Base-by-base conservation (phyloP, 1,139 yeast species). In the Yamadazyma triangularis region DNA sequence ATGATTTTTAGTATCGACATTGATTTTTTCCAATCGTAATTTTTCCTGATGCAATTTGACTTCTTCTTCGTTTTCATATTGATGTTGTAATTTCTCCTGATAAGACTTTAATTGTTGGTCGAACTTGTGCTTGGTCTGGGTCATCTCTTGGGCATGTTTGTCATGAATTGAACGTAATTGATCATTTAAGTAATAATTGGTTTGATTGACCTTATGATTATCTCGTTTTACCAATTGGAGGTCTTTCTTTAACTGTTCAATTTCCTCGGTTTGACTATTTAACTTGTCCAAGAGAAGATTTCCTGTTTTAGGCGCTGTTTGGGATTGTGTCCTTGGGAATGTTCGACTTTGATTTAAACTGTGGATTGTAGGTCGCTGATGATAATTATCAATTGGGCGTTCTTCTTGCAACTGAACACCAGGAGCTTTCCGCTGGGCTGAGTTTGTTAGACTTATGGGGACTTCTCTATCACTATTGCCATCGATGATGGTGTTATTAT, bases 261-360 rank as follows among this genome's bases (percentile, higher is more conserved):
- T 33, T 23, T 35, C 37, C 2, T 22, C 12, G 9, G 27, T 26
- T 28, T 35, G 39, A 12, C 15, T 27, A 16, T 23, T 27, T 12
- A 35, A 16, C 27, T 35, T 35, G 8, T 23, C 16, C n/a, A 35
- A 22, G 5, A 35, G 20, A n/a, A 35, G 20, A 25, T 32, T 34
- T 1, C 30, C 13, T 9, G 34, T 28, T 27, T 32, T 23, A 9
- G 24, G 30, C 6, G 10, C 8, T 5, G 13, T 22, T n/a, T 18
- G 6, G n/a, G n/a, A n/a, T n/a, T n/a, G n/a, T n/a, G n/a, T n/a
- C 9, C 20, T 18, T 18, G 20, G 20, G 6, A 9, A 6, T 7
- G 20, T 7, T 7, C 20, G 20, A 18, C 20, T 18, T n/a, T n/a
- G n/a, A n/a, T n/a, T n/a, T n/a, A n/a, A n/a, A n/a, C n/a, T n/a